Conservation (phyloP, 1,284 basidiomycete genomes). For the Grifola frondosa region DNA sequence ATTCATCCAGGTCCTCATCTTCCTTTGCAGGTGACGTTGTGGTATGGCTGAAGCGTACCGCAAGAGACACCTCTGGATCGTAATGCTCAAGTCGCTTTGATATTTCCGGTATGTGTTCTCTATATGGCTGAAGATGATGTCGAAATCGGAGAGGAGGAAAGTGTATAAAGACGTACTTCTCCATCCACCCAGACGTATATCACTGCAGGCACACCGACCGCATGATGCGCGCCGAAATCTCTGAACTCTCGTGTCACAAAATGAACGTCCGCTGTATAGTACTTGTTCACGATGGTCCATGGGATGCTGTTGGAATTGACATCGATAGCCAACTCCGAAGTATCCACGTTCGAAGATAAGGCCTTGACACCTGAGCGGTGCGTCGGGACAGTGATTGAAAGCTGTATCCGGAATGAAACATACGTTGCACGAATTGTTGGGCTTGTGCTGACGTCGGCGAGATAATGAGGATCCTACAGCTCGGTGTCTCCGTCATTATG, state of each 20-base stretch:
- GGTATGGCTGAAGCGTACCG: slow-evolving; percentile 48
- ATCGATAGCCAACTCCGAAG: slow-evolving; percentile 12
- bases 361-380: slow-evolving; percentile 27
- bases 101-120: slow-evolving; percentile 51
- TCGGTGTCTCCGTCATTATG: slow-evolving; percentile 22
- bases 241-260: slow-evolving; percentile 44
- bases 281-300: slow-evolving; percentile 83
- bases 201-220: slow-evolving; percentile 62
- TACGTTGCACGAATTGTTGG: slow-evolving; percentile 46
- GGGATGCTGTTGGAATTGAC: slow-evolving; percentile 40
- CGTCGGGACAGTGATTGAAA: slow-evolving; percentile 18
- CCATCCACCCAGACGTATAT: slow-evolving; percentile 68
- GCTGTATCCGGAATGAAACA: slow-evolving; percentile 29
- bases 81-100: slow-evolving; percentile 44
- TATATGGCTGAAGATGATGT: slow-evolving; percentile 43
- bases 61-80: slow-evolving; percentile 70
- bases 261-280: slow-evolving; percentile 78
- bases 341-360: slow-evolving; percentile 11
- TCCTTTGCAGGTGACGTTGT: slow-evolving; percentile 28
- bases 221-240: slow-evolving; percentile 28
- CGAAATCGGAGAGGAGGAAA: slow-evolving; percentile 8
- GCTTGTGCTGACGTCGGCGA: slow-evolving; percentile 43
- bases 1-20: slow-evolving; percentile 58
- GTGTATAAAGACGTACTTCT: slow-evolving; percentile 46
- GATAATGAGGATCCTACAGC: slow-evolving; percentile 49